A percentile compares a stretch with the other conserved stretches of the same genome.
These are phyloP conservation scores for Margaritispora aquatica DNA, from an alignment of 495 filamentous ascomycete genomes.

Conservation along the genomic window DNA sequence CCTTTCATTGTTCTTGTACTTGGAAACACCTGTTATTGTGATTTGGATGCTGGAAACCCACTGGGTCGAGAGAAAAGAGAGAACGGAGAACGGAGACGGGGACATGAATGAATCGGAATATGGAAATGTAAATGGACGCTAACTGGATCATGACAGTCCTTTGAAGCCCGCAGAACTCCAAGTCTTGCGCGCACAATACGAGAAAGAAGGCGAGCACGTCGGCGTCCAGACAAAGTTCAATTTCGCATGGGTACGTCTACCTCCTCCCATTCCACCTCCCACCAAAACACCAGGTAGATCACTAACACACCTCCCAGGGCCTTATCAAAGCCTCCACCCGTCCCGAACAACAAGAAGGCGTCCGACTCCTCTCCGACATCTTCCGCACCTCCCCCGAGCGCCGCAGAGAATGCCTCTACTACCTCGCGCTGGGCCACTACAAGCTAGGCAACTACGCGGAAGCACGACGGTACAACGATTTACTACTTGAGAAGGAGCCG, in stretches of 20 bases:
- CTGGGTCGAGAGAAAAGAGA: too few species aligned
- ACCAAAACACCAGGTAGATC: constrained; percentile 12
- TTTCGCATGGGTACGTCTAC: constrained; percentile 79
- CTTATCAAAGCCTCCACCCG: constrained; percentile 86
- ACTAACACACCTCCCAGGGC: constrained; percentile 49
- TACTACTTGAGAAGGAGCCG: constrained; percentile 82
- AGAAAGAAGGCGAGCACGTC: constrained; percentile 93
- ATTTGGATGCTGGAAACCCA: too few species aligned
- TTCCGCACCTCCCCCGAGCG: constrained; percentile 88
- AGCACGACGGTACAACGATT: constrained; percentile 88
- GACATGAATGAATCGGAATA: background rate
- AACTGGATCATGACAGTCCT: constrained; percentile 44
- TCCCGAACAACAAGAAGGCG: constrained; percentile 87
- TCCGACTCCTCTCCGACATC: constrained; percentile 91
- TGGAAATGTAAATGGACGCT: background rate
- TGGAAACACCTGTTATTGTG: background rate
- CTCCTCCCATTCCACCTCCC: background rate
- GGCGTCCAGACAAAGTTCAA: constrained; percentile 99
- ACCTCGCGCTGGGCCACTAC: constrained; percentile 93
- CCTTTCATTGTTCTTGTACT: background rate
- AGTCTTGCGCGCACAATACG: constrained; percentile 87
- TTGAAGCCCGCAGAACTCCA: constrained; percentile 84
- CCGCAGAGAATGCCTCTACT: constrained; percentile 95
- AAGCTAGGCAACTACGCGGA: constrained; percentile 97
- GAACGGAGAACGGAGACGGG: background rate